These are phyloP conservation scores for Talaromyces rugulosus DNA, from an alignment of 2,329 filamentous ascomycete genomes.

Conservation along the genomic window DNA sequence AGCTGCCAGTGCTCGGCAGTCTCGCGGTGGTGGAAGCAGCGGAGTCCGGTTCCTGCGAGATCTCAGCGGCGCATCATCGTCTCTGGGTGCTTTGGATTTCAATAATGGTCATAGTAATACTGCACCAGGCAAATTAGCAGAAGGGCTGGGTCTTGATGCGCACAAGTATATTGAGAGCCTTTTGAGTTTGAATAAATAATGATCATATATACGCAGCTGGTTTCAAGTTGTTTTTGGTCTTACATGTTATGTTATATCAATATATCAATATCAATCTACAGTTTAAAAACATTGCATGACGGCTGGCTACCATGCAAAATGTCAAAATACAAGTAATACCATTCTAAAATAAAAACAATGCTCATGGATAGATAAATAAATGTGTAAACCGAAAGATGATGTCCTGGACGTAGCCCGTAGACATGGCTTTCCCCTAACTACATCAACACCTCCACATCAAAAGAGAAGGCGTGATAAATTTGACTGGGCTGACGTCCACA, in stretches of 20 bases:
- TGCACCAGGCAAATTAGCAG: slow-evolving; percentile 29
- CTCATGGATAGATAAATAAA: background rate
- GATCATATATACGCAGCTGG: background rate
- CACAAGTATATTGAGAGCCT: slow-evolving; percentile 44
- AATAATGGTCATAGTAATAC: slow-evolving; percentile 21
- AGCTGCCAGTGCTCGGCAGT: background rate
- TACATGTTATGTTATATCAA: background rate
- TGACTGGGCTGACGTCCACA: background rate
- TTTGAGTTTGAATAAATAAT: slow-evolving; percentile 39
- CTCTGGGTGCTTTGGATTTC: slow-evolving; percentile 19
- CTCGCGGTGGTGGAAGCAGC: slow-evolving; percentile 4
- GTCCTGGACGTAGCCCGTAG: background rate
- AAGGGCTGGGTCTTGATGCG: slow-evolving; percentile 45
- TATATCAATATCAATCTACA: background rate
- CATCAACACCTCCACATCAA: background rate
- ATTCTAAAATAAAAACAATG: background rate
- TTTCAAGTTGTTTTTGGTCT: background rate
- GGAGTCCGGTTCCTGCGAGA: slow-evolving; percentile 32
- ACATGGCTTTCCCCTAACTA: background rate
- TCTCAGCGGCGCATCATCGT: slow-evolving; percentile 32
- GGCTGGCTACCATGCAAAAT: background rate
- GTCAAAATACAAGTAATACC: background rate
- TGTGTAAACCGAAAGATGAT: background rate
- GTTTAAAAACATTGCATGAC: background rate
- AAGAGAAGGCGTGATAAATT: background rate